Percentiles rank a stretch among this genome's conserved stretches.
These are phyloP conservation scores for Guillardia theta DNA, from an alignment of 78 protist species.

Conservation along the genomic window DNA sequence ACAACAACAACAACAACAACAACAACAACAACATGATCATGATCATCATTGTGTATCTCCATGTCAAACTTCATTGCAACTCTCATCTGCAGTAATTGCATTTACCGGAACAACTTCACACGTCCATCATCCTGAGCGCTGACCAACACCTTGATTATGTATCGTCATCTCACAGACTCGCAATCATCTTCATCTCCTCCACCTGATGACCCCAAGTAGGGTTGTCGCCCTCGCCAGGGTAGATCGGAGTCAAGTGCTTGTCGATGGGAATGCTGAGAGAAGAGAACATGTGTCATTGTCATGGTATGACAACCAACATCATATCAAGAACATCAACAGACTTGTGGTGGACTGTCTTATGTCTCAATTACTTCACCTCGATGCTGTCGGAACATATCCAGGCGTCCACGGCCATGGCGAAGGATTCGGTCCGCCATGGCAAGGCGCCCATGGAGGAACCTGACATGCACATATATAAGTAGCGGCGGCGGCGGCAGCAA, in stretches of 20 bases:
- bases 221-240: neutral
- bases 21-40: no score
- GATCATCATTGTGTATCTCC: no score
- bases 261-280: neutral
- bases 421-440: neutral
- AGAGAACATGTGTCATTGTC: no score
- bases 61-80: no score
- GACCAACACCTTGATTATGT: neutral
- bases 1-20: no score
- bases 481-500: neutral
- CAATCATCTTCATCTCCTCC: no score
- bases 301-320: no score
- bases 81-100: no score
- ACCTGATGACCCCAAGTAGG: neutral
- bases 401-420: neutral
- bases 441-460: slow-evolving; percentile 33
- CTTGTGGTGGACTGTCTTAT: no score
- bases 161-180: neutral
- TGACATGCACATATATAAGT: neutral
- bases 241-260: neutral
- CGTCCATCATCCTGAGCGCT: neutral
- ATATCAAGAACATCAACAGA: no score
- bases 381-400: no score
- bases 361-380: no score
- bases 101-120: neutral